Percentiles rank a stretch among this genome's conserved stretches.
These are phyloP conservation scores for Cairneyella variabilis DNA, from an alignment of 495 filamentous ascomycete species.

Conservation along the genomic window DNA sequence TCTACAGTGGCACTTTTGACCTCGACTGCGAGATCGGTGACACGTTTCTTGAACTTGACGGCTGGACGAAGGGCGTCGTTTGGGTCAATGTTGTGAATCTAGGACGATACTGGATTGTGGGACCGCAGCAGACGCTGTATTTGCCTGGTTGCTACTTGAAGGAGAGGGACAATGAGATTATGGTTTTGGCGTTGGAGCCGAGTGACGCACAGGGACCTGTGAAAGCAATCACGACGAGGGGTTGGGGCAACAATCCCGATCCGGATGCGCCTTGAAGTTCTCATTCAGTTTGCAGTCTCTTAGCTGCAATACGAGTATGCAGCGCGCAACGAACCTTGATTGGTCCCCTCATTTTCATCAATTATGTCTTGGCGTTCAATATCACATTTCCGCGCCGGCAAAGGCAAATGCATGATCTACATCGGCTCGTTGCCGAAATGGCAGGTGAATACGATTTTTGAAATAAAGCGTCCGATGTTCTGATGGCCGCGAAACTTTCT, in stretches of 20 bases:
- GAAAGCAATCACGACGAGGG: conserved; percentile 30
- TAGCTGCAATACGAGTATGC: too few relatives aligned
- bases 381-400: too few relatives aligned
- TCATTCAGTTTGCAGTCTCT: too few relatives aligned
- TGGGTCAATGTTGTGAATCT: conserved; percentile 46
- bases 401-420: too few relatives aligned
- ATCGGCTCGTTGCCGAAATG: too few relatives aligned
- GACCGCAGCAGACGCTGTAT: conserved; percentile 45
- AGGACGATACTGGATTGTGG: conserved; percentile 43
- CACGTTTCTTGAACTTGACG: conserved; percentile 38
- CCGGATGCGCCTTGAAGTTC: conserved; percentile 28
- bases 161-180: conserved; percentile 32
- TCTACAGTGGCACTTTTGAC: conserved; percentile 36
- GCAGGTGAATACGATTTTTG: too few relatives aligned
- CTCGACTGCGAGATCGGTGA: conserved; percentile 21
- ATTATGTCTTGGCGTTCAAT: too few relatives aligned
- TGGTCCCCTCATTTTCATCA: too few relatives aligned
- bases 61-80: conserved; percentile 40
- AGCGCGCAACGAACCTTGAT: too few relatives aligned
- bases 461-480: too few relatives aligned
- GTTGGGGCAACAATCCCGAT: conserved; percentile 42
- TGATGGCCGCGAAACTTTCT: too few relatives aligned
- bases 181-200: conserved; percentile 42
- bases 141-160: conserved; percentile 34
- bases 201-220: conserved; percentile 24